Base-by-base conservation (phyloP, 495 filamentous ascomycete genomes). In the Aspergillus avenaceus region DNA sequence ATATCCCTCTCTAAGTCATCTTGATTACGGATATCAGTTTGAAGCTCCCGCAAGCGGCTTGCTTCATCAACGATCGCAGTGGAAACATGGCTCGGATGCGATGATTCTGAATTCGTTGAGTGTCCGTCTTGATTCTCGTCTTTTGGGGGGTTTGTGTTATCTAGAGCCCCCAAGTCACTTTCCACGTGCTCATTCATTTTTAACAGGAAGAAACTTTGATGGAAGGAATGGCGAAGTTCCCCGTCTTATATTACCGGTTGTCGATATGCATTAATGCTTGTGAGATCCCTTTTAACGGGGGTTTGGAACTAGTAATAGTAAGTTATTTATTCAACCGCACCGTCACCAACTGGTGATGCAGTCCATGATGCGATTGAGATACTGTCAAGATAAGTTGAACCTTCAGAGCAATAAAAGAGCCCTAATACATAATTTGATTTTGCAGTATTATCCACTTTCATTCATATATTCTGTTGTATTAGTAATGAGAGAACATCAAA, bases 1-100 rank as follows among this genome's bases (percentile, higher is more conserved):
- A 91, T 84, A 41, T 91, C 88, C 49, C 85, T 76, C 58, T 92
- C 87, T 2, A 92, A 75, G 45, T 95, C 90, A 66, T 91, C 85
- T 62, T 96, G 91, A 60, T 93, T 78, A 23, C 88, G 84, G 25
- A 93, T 81, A 50, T 85, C 81, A 27, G 84, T 81, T 11, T 88
- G 84, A 8, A 95, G 76, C 38, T 77, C 76, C 52, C 77, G 71
- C 5, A 93, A 73, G n/a, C 79, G 78, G 25, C 74, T 75, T 12
- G 80, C 78, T 61, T 90, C 87, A 47, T 64, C 51, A 45, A 47
- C 41, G 3, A 25, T 41, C 11, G 16, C 42, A 16, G 40, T 32
- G 16, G 16, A 7, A 9, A 11, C 41, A 9, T 32, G 41, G 9
- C 24, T 11, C 8, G 36, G 16, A 26, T 6, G 11, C 21, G 16